Conservation (phyloP, 768 basidiomycete species). For the Termitomyces titanicus region DNA sequence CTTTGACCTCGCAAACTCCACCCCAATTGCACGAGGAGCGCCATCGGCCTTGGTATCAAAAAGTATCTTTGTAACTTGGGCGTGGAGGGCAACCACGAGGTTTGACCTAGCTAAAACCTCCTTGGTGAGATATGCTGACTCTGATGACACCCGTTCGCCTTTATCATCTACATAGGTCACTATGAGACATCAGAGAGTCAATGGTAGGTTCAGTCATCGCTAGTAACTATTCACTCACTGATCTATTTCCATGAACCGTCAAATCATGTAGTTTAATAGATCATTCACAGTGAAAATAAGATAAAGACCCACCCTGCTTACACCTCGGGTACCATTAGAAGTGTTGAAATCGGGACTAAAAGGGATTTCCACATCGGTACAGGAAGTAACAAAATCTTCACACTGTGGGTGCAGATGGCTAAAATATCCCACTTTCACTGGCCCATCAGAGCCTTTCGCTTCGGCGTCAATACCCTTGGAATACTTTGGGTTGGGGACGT, state of each 20-base stretch:
- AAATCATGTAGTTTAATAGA: background rate
- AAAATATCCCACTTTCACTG: slow-evolving; percentile 51
- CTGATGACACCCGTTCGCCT: slow-evolving; percentile 51
- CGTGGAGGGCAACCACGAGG: slow-evolving; percentile 50
- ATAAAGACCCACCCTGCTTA: slow-evolving; percentile 42
- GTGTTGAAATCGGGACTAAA: slow-evolving; percentile 56
- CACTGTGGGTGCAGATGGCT: slow-evolving; percentile 34
- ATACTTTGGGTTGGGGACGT: slow-evolving; percentile 39
- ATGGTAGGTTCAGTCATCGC: background rate
- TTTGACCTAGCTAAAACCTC: slow-evolving; percentile 58
- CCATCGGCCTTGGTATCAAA: slow-evolving; percentile 30
- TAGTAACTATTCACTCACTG: slow-evolving; percentile 21
- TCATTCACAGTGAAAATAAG: background rate
- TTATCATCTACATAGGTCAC: slow-evolving; percentile 62
- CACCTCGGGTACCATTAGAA: slow-evolving; percentile 48
- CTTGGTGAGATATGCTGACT: slow-evolving; percentile 60
- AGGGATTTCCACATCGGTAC: slow-evolving; percentile 47
- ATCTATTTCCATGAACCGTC: slow-evolving; percentile 16
- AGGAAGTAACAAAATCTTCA: slow-evolving; percentile 48
- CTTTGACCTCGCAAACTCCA: slow-evolving; percentile 45
- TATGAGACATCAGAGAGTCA: slow-evolving; percentile 19
- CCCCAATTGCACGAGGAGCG: slow-evolving; percentile 45
- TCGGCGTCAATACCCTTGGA: slow-evolving; percentile 46
- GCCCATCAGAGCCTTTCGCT: slow-evolving; percentile 45
- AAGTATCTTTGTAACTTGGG: slow-evolving; percentile 50